These are phyloP conservation scores for Asparagopsis taxiformis DNA, from an alignment of 31 red algal species.

Conservation along the genomic window DNA sequence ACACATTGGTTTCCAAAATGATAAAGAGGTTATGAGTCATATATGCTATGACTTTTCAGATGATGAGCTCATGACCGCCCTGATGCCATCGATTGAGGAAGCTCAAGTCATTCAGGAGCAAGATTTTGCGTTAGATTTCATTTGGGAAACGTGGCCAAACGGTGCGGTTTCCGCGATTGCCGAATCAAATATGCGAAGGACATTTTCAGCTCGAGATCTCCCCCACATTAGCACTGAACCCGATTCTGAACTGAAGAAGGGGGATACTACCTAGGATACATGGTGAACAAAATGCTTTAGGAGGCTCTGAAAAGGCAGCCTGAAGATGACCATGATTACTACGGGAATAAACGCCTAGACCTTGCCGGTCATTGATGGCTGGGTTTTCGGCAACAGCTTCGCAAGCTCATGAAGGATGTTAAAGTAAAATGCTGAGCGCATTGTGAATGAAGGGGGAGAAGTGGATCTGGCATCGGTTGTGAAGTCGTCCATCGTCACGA, in stretches of 20 bases:
- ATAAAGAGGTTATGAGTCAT: conserved; percentile 61
- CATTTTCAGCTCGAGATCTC: conserved; percentile 68
- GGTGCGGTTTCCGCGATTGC: conserved; percentile 23
- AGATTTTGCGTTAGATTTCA: conserved; percentile 55
- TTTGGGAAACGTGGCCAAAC: conserved; percentile 59
- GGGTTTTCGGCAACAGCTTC: conserved; percentile 58
- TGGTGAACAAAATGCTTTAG: conserved; percentile 51
- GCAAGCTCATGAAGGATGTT: conserved; percentile 59
- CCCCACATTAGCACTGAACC: conserved; percentile 67
- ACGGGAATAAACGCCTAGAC: conserved; percentile 68
- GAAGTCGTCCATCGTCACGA: conserved; percentile 49
- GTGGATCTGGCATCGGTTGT: conserved; percentile 54
- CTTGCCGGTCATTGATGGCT: conserved; percentile 60
- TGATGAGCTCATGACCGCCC: conserved; percentile 62
- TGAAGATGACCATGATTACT: conserved; percentile 66
- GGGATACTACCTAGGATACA: conserved; percentile 67
- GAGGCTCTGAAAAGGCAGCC: conserved; percentile 34
- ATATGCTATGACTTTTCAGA: conserved; percentile 54
- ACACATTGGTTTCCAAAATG: conserved; percentile 59
- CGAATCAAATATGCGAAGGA: conserved; percentile 38
- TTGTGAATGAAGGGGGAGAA: conserved; percentile 42
- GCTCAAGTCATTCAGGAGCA: conserved; percentile 55
- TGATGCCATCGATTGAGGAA: conserved; percentile 72
- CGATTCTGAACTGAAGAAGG: conserved; percentile 53
- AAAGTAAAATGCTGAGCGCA: conserved; percentile 9